phyloP scores from a whole-genome alignment of 805 yeast species.

The Saccharomycopsis vini region DNA sequence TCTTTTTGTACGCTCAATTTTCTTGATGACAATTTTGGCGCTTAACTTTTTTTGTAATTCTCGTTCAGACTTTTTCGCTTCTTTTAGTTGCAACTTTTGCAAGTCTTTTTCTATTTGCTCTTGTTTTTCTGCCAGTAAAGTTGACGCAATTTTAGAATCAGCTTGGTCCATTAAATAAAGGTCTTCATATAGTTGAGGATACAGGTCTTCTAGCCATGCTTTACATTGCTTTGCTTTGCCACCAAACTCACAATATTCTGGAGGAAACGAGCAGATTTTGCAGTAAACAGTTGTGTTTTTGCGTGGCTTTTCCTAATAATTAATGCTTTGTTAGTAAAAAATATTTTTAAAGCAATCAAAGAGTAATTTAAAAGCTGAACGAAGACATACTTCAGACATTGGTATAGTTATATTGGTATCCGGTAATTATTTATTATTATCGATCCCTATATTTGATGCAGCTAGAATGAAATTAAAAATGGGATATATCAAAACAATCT shows the following conservation, averaged over 20 bases:
- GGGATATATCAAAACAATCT: too few relatives aligned
- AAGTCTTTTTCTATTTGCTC: conserved; percentile 75
- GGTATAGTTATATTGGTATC: too few relatives aligned
- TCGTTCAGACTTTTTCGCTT: conserved; percentile 76
- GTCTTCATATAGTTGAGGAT: conserved; percentile 46
- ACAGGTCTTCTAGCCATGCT: conserved; percentile 60
- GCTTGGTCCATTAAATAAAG: conserved; percentile 55
- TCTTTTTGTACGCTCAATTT: conserved; percentile 84
- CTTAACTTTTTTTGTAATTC: conserved; percentile 70
- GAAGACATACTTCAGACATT: too few relatives aligned
- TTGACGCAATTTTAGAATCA: conserved; percentile 32
- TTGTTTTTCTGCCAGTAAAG: conserved; percentile 65
- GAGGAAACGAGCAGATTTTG: conserved; percentile 76
- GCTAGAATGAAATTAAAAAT: too few relatives aligned
- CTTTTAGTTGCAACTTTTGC: conserved; percentile 76
- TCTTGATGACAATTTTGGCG: conserved; percentile 74
- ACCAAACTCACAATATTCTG: conserved; percentile 89
- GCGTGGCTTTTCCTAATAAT: conserved; percentile 11
- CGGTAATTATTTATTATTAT: too few relatives aligned
- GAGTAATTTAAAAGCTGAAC: too few relatives aligned
- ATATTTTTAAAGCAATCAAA: too few relatives aligned
- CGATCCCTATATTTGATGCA: too few relatives aligned
- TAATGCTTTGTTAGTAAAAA: too few relatives aligned
- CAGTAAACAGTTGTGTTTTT: conserved; percentile 52
- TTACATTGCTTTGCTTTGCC: conserved; percentile 74